phyloP scores from a whole-genome alignment of 2,329 filamentous ascomycete genomes.

The Exophiala aquamarina region DNA sequence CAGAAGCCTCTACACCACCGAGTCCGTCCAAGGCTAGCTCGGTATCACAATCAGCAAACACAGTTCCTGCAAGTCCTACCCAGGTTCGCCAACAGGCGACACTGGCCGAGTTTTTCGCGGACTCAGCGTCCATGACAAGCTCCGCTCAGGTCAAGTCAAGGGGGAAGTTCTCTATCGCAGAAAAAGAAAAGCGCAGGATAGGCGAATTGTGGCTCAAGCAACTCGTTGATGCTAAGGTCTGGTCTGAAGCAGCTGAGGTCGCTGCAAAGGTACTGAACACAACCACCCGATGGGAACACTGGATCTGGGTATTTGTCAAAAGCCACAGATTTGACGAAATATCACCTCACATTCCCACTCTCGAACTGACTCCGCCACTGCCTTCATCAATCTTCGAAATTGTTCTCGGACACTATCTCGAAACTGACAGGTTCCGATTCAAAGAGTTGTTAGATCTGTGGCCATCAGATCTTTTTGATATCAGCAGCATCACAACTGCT shows the following conservation, averaged over 20 bases:
- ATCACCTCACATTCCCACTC: constrained; percentile 74
- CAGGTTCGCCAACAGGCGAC: constrained; percentile 42
- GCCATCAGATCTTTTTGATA: constrained; percentile 81
- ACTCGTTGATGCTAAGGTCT: constrained; percentile 71
- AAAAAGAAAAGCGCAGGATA: constrained; percentile 85
- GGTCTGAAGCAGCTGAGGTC: constrained; percentile 74
- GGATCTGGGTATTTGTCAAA: constrained; percentile 89
- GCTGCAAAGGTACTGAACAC: constrained; percentile 81
- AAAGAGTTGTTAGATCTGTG: constrained; percentile 78
- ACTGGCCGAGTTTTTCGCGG: constrained; percentile 68
- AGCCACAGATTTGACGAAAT: constrained; percentile 88
- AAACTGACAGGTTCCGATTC: constrained; percentile 71
- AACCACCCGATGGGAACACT: constrained; percentile 86
- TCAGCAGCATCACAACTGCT: constrained; percentile 70
- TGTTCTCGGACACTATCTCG: constrained; percentile 84
- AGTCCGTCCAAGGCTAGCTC: constrained; percentile 39
- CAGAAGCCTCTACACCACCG: constrained; percentile 37
- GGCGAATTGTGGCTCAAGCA: constrained; percentile 93
- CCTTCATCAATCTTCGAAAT: constrained; percentile 84
- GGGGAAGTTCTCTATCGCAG: constrained; percentile 60
- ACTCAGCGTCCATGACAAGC: constrained; percentile 66
- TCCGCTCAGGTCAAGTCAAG: constrained; percentile 45
- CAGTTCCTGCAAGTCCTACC: constrained; percentile 31
- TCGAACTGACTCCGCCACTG: constrained; percentile 74
- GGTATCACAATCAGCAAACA: constrained; percentile 26